Conservation (phyloP, 768 basidiomycete genomes). For the Lyophyllum atratum region DNA sequence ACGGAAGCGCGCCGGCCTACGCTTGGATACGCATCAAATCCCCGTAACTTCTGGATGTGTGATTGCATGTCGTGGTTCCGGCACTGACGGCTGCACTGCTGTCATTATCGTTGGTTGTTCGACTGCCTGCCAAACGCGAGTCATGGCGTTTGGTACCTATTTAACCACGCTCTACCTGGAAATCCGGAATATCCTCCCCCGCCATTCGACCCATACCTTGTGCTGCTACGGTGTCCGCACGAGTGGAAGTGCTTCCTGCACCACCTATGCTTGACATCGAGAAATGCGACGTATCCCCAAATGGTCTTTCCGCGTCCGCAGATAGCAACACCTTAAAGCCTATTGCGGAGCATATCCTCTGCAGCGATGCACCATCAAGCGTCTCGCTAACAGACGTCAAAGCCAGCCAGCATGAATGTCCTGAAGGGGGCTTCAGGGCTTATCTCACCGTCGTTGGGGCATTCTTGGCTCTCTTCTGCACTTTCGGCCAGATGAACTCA, state of each 20-base stretch:
- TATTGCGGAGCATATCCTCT: not conserved
- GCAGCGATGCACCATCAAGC: constrained; percentile 3
- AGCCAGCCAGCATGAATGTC: constrained; percentile 10
- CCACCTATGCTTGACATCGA: constrained; percentile 21
- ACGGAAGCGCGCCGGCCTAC: not conserved
- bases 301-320: not conserved
- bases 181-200: not conserved
- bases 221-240: not conserved
- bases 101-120: constrained; percentile 1
- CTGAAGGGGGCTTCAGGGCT: constrained; percentile 34
- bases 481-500: constrained; percentile 71
- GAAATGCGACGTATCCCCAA: constrained; percentile 9
- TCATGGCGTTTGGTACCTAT: constrained; percentile 13
- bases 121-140: constrained; percentile 8
- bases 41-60: not conserved
- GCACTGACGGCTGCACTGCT: constrained; percentile 6
- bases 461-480: constrained; percentile 65
- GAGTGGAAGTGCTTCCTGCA: not conserved
- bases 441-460: constrained; percentile 63
- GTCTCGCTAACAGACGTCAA: constrained; percentile 5
- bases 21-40: not conserved
- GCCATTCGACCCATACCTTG: not conserved
- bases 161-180: not conserved
- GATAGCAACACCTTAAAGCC: constrained; percentile 2
- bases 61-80: constrained; percentile 5